Conservation (phyloP, 2,329 filamentous ascomycete genomes). For the Fusarium sp. region DNA sequence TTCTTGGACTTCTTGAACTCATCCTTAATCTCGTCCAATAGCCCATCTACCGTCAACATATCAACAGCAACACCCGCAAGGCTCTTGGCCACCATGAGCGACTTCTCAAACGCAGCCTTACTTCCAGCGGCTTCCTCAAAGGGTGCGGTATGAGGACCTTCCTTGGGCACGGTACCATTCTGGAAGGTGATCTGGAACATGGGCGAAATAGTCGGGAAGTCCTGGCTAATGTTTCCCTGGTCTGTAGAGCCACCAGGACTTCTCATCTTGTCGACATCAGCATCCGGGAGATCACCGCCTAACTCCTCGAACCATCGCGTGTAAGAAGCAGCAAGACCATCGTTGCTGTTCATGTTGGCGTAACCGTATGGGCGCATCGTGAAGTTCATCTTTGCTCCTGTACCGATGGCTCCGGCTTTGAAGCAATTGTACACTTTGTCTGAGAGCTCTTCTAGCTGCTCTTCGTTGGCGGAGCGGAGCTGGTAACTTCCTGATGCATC, state of each 20-base stretch:
- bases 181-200: slow-evolving; percentile 43
- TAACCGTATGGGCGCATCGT: slow-evolving; percentile 49
- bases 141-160: slow-evolving; percentile 63
- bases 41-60: slow-evolving; percentile 54
- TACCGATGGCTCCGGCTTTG: slow-evolving; percentile 47
- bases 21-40: slow-evolving; percentile 50
- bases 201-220: slow-evolving; percentile 44
- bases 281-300: slow-evolving; percentile 40
- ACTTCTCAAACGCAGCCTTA: slow-evolving; percentile 57
- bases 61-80: slow-evolving; percentile 61
- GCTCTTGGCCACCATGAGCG: slow-evolving; percentile 60
- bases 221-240: slow-evolving; percentile 48
- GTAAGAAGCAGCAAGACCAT: slow-evolving; percentile 42
- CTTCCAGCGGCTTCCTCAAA: slow-evolving; percentile 65
- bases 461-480: slow-evolving; percentile 61
- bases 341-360: slow-evolving; percentile 48
- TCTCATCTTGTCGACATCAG: slow-evolving; percentile 42
- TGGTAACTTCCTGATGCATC: slow-evolving; percentile 70
- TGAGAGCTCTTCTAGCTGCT: slow-evolving; percentile 36
- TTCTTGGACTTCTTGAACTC: slow-evolving; percentile 37
- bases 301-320: slow-evolving; percentile 39
- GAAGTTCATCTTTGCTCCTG: slow-evolving; percentile 50
- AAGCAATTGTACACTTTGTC: slow-evolving; percentile 43
- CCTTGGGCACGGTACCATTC: slow-evolving; percentile 36
- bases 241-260: slow-evolving; percentile 43